Conservation (phyloP, 768 basidiomycete species). For the Leccinum variicolor region DNA sequence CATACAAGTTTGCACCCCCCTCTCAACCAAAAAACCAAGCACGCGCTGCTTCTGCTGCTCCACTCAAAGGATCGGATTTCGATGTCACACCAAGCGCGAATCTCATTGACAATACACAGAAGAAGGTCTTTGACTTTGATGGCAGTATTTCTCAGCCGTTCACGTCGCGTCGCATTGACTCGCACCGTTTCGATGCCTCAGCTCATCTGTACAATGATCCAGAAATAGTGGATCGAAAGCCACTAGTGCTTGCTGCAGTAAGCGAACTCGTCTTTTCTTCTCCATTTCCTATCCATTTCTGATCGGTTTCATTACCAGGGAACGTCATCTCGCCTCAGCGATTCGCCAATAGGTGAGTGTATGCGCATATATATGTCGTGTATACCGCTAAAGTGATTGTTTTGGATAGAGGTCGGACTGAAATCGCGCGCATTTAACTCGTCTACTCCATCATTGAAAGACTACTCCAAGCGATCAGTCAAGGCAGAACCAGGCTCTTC, state of each 20-base stretch:
- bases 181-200: constrained; percentile 7
- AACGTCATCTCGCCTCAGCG: constrained; percentile 3
- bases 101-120: constrained; percentile 1
- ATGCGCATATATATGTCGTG: constrained; percentile 7
- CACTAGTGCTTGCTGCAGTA: constrained; percentile 4
- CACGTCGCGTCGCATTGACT: constrained; percentile 12
- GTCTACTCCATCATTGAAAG: constrained; percentile 3
- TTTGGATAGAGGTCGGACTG: constrained; percentile 8
- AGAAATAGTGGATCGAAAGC: constrained; percentile 7
- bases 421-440: constrained; percentile 1
- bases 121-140: constrained; percentile 7
- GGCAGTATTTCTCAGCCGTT: constrained; percentile 6
- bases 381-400: neutral
- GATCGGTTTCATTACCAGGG: constrained; percentile 4
- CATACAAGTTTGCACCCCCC: constrained; percentile 17
- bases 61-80: constrained; percentile 9
- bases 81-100: constrained; percentile 7
- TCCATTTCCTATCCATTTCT: too few species aligned
- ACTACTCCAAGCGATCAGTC: constrained; percentile 2
- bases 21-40: constrained; percentile 8
- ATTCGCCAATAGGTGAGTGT: constrained; percentile 23
- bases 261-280: neutral
- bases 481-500: constrained; percentile 3
- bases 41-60: constrained; percentile 1
- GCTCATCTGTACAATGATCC: constrained; percentile 1